These are phyloP conservation scores for Aspergillus floridensis DNA, from an alignment of 2,329 filamentous ascomycete genomes.

Conservation along the genomic window DNA sequence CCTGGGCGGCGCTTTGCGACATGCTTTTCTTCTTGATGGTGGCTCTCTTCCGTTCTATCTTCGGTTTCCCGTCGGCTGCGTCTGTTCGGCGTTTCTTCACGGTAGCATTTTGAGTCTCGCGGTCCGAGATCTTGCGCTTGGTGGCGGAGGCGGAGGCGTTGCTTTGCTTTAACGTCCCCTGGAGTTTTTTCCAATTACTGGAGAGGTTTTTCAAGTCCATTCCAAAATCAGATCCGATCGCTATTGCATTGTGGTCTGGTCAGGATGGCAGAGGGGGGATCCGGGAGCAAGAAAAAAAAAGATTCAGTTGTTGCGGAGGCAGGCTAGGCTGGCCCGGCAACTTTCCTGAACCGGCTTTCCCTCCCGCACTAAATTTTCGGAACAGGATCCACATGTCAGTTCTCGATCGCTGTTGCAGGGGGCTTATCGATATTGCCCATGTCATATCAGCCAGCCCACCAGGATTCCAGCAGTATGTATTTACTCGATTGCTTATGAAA, in stretches of 20 bases:
- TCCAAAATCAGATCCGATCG: slow-evolving; percentile 17
- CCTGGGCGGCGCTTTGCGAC: slow-evolving; percentile 22
- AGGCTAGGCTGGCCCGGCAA: slow-evolving; percentile 9
- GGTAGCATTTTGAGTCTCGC: slow-evolving; percentile 28
- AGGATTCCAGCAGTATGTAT: not conserved
- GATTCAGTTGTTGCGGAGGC: slow-evolving; percentile 21
- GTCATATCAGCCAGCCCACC: not conserved
- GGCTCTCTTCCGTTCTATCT: slow-evolving; percentile 19
- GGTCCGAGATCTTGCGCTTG: slow-evolving; percentile 37
- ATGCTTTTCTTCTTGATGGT: slow-evolving; percentile 33
- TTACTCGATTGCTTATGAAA: not conserved
- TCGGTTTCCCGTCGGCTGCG: slow-evolving; percentile 21
- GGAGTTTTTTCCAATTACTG: slow-evolving; percentile 52
- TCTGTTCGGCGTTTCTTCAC: slow-evolving; percentile 35
- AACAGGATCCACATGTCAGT: slow-evolving; percentile 13
- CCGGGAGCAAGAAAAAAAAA: slow-evolving; percentile 12
- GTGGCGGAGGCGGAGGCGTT: slow-evolving; percentile 16
- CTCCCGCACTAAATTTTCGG: slow-evolving; percentile 20
- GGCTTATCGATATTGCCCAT: not conserved
- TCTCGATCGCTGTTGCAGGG: slow-evolving; percentile 6
- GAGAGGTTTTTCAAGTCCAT: slow-evolving; percentile 48
- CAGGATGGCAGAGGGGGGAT: slow-evolving; percentile 2
- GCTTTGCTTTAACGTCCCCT: slow-evolving; percentile 43
- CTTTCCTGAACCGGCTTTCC: slow-evolving; percentile 6
- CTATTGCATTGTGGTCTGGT: slow-evolving; percentile 24